Base-by-base conservation (phyloP, 768 basidiomycete species). In the Filobasidium floriforme region DNA sequence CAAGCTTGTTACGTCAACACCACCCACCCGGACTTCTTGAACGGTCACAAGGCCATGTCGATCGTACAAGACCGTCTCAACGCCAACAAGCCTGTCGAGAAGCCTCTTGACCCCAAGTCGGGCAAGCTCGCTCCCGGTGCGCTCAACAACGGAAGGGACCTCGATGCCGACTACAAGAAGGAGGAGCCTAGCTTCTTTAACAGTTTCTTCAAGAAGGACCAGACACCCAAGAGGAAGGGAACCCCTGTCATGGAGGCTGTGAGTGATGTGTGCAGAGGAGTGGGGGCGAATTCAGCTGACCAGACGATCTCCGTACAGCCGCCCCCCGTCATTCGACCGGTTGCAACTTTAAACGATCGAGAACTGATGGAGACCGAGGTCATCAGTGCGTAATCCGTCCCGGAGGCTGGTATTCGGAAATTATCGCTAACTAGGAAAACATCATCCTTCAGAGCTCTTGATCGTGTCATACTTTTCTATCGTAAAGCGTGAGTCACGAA, bases 1-100 rank as follows among this genome's bases (percentile, higher is more conserved):
- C 94, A 98, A 82, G 92, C 93, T 43, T 94, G 92, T 78, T 99
- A 98, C 77, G 88, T 99, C 73, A 99, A 99, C 81, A 98, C 96
- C 15, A 98, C 94, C 0, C 96, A 99, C 77, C 96, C 96, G 1
- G 96, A 99, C 80, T 98, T 99, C 81, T 85, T 99, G 76, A 89
- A 87, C 68, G 96, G 96, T 26, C 94, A 99, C 81, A 92, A 88
- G 81, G 96, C 96, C 1, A 92, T 96, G 85, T 79, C 88, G 1
- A 84, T 96, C 66, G 89, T 98, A 22, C 73, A 70, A 41, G 76
- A 78, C 15, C 86, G 89, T 1, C 74, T 98, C 70, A 88, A 85
- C 70, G 88, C 88, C n/a, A 84, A 81, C 76, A 93, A 93, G 77
- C 75, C 79, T 14, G 86, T 87, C 0, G 84, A 88, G 41, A 81